These are phyloP conservation scores for Clonostachys rhizophaga DNA, from an alignment of 2,329 filamentous ascomycete species.

Conservation along the genomic window DNA sequence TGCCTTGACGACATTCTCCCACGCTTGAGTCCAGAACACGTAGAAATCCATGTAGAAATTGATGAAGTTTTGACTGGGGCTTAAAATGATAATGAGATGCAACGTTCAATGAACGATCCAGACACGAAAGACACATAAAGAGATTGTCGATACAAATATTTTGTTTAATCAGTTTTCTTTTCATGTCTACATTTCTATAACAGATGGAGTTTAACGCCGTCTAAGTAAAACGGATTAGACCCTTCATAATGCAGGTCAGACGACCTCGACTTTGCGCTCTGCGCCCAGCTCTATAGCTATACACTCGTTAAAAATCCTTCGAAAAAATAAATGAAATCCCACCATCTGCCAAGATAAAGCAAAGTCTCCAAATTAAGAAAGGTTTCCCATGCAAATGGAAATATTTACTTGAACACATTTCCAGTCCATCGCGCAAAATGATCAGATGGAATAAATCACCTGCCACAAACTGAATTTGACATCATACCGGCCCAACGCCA, in stretches of 20 bases:
- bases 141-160: not conserved
- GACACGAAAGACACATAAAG: not conserved
- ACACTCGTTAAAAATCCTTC: conserved; percentile 16
- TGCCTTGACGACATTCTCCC: too few species aligned
- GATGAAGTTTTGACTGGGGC: too few species aligned
- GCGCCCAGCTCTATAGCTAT: conserved; percentile 30
- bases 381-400: conserved; percentile 12
- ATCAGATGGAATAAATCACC: conserved; percentile 5
- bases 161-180: conserved; percentile 17
- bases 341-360: not conserved
- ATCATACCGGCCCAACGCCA: too few species aligned
- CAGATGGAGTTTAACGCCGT: conserved; percentile 22
- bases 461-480: conserved; percentile 8
- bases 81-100: too few species aligned
- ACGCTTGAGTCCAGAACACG: too few species aligned
- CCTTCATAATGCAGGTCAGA: conserved; percentile 29
- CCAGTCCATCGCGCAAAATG: conserved; percentile 4
- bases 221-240: conserved; percentile 16
- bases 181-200: conserved; percentile 29
- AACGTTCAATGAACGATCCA: too few species aligned
- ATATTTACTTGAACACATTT: conserved; percentile 14
- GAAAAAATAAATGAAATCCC: too few species aligned
- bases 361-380: conserved; percentile 21
- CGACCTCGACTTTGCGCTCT: conserved; percentile 25
- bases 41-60: too few species aligned